Conservation (phyloP, 2,329 filamentous ascomycete species). For the Cytospora schulzeri region DNA sequence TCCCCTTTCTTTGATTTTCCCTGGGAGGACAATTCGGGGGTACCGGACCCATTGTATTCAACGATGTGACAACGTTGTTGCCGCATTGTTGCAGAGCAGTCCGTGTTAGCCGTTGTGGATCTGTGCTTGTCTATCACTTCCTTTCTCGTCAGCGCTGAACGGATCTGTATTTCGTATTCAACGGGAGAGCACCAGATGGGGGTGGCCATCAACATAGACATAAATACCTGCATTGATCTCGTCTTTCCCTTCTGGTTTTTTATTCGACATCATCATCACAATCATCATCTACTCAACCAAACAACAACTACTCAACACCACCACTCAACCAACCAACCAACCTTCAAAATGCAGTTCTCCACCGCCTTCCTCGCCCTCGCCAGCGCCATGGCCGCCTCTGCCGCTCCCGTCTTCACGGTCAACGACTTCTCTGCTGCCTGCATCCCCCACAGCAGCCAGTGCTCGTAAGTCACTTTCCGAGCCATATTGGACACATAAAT, state of each 20-base stretch:
- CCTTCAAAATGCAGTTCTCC: constrained; percentile 28
- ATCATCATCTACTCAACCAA: constrained; percentile 6
- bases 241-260: not conserved
- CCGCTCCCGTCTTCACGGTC: constrained; percentile 12
- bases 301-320: constrained; percentile 4
- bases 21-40: not conserved
- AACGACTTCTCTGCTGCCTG: constrained; percentile 18
- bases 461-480: constrained; percentile 13
- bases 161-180: not conserved
- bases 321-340: constrained; percentile 5
- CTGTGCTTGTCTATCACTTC: not conserved
- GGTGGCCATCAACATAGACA: not conserved
- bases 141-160: not conserved
- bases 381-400: constrained; percentile 21
- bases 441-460: constrained; percentile 22
- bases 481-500: not conserved
- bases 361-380: constrained; percentile 23
- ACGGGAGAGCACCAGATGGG: not conserved
- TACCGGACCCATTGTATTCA: not conserved
- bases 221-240: not conserved
- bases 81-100: not conserved
- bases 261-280: not conserved
- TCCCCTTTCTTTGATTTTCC: not conserved
- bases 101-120: not conserved
- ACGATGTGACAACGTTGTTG: not conserved